Percentiles rank a stretch among this genome's conserved stretches.
Evolutionary conservation across 2,329 filamentous ascomycete species (phyloP).

Genomic region (Phyllosticta ampelicida): DNA sequence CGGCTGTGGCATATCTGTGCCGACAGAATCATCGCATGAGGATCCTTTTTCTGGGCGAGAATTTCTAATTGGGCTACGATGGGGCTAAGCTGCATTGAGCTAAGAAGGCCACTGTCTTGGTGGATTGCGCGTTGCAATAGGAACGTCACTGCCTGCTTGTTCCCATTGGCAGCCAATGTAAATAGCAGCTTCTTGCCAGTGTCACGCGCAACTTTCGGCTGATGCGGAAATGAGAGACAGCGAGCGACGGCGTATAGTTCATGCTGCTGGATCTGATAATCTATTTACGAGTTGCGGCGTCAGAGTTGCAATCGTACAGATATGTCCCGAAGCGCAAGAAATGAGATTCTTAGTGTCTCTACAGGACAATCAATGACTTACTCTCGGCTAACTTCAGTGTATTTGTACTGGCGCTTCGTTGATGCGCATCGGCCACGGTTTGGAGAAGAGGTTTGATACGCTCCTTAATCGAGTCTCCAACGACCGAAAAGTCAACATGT

Average conservation of each 20-base stretch:
- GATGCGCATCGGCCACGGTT: neutral
- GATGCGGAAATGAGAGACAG: neutral
- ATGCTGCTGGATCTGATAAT: neutral
- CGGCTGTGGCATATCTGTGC: neutral
- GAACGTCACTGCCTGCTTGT: neutral
- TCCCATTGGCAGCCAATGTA: neutral
- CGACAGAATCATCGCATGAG: neutral
- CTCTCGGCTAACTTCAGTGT: neutral
- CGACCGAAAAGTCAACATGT: neutral
- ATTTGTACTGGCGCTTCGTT: neutral
- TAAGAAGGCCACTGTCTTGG: neutral
- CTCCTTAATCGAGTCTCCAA: neutral
- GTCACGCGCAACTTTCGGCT: neutral
- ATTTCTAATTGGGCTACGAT: neutral
- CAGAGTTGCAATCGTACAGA: neutral
- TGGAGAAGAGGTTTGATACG: neutral
- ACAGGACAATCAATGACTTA: neutral
- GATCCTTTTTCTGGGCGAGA: neutral
- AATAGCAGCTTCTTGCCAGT: neutral
- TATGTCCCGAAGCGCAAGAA: neutral
- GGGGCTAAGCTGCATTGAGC: neutral
- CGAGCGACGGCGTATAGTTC: neutral
- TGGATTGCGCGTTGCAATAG: neutral
- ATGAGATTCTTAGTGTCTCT: neutral
- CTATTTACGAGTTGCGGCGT: neutral